Conservation (phyloP, 139 green algal species). For the Edaphochlamys debaryana region DNA sequence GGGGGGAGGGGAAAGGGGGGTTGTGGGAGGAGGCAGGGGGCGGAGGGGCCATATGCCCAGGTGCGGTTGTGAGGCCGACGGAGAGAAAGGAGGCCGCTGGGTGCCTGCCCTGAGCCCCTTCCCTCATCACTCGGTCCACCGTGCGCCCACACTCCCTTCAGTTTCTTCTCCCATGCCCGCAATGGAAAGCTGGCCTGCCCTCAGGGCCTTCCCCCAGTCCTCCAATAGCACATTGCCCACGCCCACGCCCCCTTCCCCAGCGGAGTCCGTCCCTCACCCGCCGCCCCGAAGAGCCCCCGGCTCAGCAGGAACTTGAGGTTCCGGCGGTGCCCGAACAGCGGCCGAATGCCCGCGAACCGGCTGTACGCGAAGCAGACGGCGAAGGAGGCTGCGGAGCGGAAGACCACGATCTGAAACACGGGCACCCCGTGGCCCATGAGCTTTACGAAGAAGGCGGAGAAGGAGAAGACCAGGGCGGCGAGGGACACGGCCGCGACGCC, state of each 20-base stretch:
- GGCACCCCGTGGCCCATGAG: neutral
- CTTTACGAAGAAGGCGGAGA: slow-evolving; percentile 40
- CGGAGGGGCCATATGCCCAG: too few species aligned
- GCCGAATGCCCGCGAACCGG: neutral
- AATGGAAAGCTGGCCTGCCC: too few species aligned
- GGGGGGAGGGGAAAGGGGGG: neutral
- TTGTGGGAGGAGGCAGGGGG: neutral
- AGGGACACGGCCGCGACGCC: slow-evolving; percentile 10
- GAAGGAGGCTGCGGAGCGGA: slow-evolving; percentile 7
- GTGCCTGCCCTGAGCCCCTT: too few species aligned
- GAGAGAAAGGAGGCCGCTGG: too few species aligned
- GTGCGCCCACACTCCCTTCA: too few species aligned
- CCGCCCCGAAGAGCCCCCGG: slow-evolving; percentile 40
- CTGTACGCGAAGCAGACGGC: slow-evolving; percentile 1
- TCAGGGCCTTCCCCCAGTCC: too few species aligned
- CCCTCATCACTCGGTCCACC: too few species aligned
- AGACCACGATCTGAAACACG: slow-evolving; percentile 30
- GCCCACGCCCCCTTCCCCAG: too few species aligned
- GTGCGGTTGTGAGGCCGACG: too few species aligned
- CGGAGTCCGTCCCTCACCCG: too few species aligned
- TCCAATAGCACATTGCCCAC: too few species aligned
- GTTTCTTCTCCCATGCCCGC: too few species aligned
- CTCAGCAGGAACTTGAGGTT: slow-evolving; percentile 33
- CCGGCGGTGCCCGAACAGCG: slow-evolving; percentile 46
- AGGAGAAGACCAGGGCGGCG: neutral